Evolutionary conservation across 257 asterid genomes (phyloP).

Genomic region (Hygrophila difformis): DNA sequence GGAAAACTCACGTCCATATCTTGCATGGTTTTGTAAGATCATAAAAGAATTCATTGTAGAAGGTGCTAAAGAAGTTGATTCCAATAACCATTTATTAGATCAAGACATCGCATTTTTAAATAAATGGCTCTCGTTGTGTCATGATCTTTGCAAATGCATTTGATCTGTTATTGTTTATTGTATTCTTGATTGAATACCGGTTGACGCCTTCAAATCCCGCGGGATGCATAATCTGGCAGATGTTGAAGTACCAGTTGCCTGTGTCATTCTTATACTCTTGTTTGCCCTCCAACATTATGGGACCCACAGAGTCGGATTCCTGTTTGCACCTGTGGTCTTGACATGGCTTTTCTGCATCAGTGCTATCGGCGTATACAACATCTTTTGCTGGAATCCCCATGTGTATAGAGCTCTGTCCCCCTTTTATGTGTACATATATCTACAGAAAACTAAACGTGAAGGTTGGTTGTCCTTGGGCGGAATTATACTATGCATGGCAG

Average conservation of each 20-base stretch:
- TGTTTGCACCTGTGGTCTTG: conserved; percentile 82
- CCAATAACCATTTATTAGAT: too few relatives aligned
- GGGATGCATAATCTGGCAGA: conserved; percentile 49
- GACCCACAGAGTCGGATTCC: conserved; percentile 79
- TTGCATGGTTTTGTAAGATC: too few relatives aligned
- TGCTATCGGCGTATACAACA: conserved; percentile 64
- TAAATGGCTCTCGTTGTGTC: not conserved
- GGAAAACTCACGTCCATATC: too few relatives aligned
- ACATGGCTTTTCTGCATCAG: conserved; percentile 88
- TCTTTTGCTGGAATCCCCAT: conserved; percentile 64
- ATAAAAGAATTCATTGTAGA: too few relatives aligned
- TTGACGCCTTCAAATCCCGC: not conserved
- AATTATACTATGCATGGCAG: conserved; percentile 75
- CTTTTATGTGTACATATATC: conserved; percentile 55
- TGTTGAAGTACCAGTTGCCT: conserved; percentile 70
- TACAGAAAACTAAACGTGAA: conserved; percentile 57
- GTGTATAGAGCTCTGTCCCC: conserved; percentile 82
- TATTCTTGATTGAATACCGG: too few relatives aligned
- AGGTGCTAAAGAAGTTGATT: too few relatives aligned
- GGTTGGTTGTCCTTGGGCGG: conserved; percentile 95
- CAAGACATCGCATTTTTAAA: not conserved
- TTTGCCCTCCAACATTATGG: conserved; percentile 93
- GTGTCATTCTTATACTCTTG: conserved; percentile 70
- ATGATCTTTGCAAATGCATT: not conserved
- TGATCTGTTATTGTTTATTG: too few relatives aligned